phyloP scores from a whole-genome alignment of 2,329 filamentous ascomycete species.

The Venturiaceae sp. region DNA sequence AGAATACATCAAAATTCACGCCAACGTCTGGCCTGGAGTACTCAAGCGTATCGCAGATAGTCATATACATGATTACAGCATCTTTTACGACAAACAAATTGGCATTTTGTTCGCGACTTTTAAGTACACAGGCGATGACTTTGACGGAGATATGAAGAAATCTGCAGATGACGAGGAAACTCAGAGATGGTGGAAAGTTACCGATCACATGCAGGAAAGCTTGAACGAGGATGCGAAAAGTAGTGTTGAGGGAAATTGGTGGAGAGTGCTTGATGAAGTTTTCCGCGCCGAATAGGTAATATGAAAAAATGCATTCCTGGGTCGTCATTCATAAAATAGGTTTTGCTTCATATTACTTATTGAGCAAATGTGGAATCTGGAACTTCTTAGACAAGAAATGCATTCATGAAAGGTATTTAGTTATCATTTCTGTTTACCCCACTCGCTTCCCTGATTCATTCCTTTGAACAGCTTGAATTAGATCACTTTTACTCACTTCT shows the following conservation, averaged over 20 bases:
- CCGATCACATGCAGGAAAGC: neutral
- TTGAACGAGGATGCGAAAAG: neutral
- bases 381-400: too few species aligned
- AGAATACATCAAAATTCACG: neutral
- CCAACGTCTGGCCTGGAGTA: neutral
- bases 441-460: too few species aligned
- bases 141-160: neutral
- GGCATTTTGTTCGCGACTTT: neutral
- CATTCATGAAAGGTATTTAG: too few species aligned
- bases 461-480: too few species aligned
- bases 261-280: neutral
- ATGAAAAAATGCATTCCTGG: too few species aligned
- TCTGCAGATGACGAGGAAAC: neutral
- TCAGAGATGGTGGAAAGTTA: neutral
- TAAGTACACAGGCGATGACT: neutral
- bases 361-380: too few species aligned
- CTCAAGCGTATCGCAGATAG: neutral
- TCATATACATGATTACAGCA: neutral
- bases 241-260: neutral
- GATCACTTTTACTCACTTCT: too few species aligned
- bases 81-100: neutral
- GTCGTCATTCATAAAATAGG: too few species aligned
- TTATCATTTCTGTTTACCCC: too few species aligned
- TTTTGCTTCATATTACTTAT: too few species aligned
- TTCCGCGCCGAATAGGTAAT: too few species aligned